Base-by-base conservation (phyloP, 1,284 basidiomycete species). In the Ustilago bromivora region DNA sequence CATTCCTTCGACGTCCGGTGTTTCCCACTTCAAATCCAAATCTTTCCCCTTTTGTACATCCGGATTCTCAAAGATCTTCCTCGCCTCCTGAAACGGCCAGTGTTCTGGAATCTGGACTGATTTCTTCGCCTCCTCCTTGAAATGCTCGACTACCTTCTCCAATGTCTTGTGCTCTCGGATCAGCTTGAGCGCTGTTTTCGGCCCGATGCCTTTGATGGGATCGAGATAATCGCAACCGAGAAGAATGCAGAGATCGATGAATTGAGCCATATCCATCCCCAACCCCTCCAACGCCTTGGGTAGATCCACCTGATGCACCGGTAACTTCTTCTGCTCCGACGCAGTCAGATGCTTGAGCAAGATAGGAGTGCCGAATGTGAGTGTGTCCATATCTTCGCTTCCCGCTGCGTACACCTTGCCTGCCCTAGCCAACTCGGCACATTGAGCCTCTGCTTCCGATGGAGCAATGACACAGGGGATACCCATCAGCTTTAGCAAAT, bases 301-400 rank as follows among this genome's bases (percentile, higher is more conserved):
- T 2, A 99, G 91, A 77, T 91, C 91, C 71, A 99, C 95, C 84
- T 98, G 95, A 77, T 92, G 93, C 79, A 99, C 98, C n/a, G 97
- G 96, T 80, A 94, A 91, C 86, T 98, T 99, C 87, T 97, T 96
- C 32, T 95, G 95, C 86, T 99, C 97, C n/a, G 94, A 96, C 87
- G 98, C 98, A 8, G 97, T 99, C 60, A 99, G 90, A 87, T 98
- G 96, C 55, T 96, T 94, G 78, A 94, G 92, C 10, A 99, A 89
- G 60, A 97, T 92, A 0, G 96, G 96, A 0, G 96, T 89, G 79
- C 91, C 90, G 88, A 99, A 99, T 0, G 97, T 99, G 51, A 99
- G 90, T 3, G 97, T 99, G 84, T 99, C 97, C 97, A 99, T 99
- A 86, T 99, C 97, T 88, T 99, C 97, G 0, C 95, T 98, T 7